A percentile compares a stretch with the other conserved stretches of the same genome.
Evolutionary conservation across 2,329 filamentous ascomycete genomes (phyloP).

Genomic region (Penicillium sp.): DNA sequence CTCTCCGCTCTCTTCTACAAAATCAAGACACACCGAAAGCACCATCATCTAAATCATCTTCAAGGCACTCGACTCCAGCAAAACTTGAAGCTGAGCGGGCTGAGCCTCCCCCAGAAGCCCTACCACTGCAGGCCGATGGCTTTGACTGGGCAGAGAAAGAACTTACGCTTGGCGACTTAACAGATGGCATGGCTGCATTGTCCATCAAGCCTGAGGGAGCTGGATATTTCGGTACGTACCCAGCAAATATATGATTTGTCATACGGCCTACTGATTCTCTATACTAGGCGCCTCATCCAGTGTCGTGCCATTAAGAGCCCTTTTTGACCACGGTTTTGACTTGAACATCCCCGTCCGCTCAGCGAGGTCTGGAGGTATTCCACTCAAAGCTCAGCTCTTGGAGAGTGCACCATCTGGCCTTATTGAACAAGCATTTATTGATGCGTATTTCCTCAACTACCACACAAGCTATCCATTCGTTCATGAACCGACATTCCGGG

Average conservation of each 20-base stretch:
- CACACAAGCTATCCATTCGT: constrained; percentile 50
- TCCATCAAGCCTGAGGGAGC: constrained; percentile 42
- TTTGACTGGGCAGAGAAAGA: constrained; percentile 43
- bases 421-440: constrained; percentile 43
- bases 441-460: constrained; percentile 50
- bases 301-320: constrained; percentile 39
- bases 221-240: constrained; percentile 38
- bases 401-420: constrained; percentile 39
- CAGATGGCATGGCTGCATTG: constrained; percentile 43
- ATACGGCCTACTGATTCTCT: background rate
- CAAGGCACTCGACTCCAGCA: constrained; percentile 38
- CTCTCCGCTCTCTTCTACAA: constrained; percentile 38
- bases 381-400: constrained; percentile 39
- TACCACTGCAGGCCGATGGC: constrained; percentile 40
- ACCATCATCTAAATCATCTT: constrained; percentile 38
- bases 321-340: constrained; percentile 42
- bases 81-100: constrained; percentile 35
- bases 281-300: constrained; percentile 38
- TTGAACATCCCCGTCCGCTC: constrained; percentile 36
- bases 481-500: constrained; percentile 49
- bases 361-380: constrained; percentile 31
- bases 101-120: constrained; percentile 45
- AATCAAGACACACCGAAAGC: constrained; percentile 35
- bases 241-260: background rate
- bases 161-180: constrained; percentile 39